These are phyloP conservation scores for Globisporangium viniferum DNA, from an alignment of 352 stramenopile species.

Conservation along the genomic window DNA sequence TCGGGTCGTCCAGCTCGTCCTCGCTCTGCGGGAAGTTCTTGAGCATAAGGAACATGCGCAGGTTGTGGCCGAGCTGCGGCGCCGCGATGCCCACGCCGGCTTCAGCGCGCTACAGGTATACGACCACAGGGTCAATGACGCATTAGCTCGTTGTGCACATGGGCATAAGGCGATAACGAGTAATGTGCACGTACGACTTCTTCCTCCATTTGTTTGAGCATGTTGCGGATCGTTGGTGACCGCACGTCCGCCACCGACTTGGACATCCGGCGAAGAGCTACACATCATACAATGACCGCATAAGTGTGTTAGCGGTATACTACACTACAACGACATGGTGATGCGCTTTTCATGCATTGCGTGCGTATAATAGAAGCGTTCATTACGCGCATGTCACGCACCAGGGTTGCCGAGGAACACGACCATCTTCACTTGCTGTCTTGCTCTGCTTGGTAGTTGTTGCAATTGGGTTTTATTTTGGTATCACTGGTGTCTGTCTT, in stretches of 20 bases:
- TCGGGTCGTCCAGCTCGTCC: constrained; percentile 36
- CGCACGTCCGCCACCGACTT: constrained; percentile 61
- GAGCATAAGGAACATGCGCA: constrained; percentile 83
- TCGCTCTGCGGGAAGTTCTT: constrained; percentile 59
- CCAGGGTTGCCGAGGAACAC: constrained; percentile 74
- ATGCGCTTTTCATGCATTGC: background rate
- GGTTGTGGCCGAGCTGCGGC: constrained; percentile 70
- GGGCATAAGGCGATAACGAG: background rate
- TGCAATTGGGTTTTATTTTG: background rate
- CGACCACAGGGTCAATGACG: background rate
- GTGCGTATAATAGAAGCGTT: background rate
- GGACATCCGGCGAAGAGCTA: constrained; percentile 68
- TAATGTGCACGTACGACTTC: constrained; percentile 36
- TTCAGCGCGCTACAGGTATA: constrained; percentile 42
- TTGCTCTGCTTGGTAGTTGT: background rate
- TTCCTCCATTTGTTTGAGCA: constrained; percentile 60
- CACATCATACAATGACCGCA: constrained; percentile 6
- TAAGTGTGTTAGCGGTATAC: background rate
- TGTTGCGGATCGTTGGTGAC: constrained; percentile 37
- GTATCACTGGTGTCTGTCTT: background rate
- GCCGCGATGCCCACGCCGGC: constrained; percentile 73
- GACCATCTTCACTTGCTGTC: constrained; percentile 32
- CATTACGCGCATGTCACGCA: constrained; percentile 21
- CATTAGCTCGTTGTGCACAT: background rate
- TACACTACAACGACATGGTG: background rate